Evolutionary conservation across 83 land plant species (phyloP), one percentile per base, ranked within the genome.

Genomic region (Picea engelmannii): DNA sequence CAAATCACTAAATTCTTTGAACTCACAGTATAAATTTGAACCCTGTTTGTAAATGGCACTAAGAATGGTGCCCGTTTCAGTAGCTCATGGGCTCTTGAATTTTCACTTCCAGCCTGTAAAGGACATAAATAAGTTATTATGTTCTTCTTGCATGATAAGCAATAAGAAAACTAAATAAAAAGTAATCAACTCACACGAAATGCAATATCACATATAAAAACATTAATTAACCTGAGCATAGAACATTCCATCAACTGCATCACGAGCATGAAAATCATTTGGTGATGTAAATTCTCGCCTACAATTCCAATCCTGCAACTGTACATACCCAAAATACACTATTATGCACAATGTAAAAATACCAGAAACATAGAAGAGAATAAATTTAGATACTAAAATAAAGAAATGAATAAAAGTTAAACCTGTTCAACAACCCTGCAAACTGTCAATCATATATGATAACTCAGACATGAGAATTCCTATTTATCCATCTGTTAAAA

Each of bases 11-110:
- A 67, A 27, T 40, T 27, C 20, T 35, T 68, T 73, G 40, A 12
- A 84, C 91, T 89, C 82, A 97, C 99, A 65, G 89, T 91, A 81
- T 93, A 97, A 69, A 97, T 90, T 68, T 91, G 96, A 78, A 92
- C 98, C 79, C 99, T 91, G 84, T 87, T 89, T 44, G 96, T 93
- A 78, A 97, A 97, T 70, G 98, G 99, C 60, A 97, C 89, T 81
- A 97, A 82, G 63, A 94, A 97, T 18, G 99, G 99, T 81, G 99
- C 98, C 83, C 85, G 90, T n/a, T n/a, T n/a, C n/a, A n/a, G n/a
- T n/a, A 31, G 35, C 1, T 31, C 35, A 31, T 2, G 35, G 35
- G 35, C 35, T 1, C 1, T 31, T 31, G 35, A 2, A 31, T 31
- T 31, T 31, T 31, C 35, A 1, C 1, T 31, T 31, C 35, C 35